A percentile compares a stretch with the other conserved stretches of the same genome.
phyloP scores from a whole-genome alignment of 495 filamentous ascomycete species.

The Penicillium cataractarum region DNA sequence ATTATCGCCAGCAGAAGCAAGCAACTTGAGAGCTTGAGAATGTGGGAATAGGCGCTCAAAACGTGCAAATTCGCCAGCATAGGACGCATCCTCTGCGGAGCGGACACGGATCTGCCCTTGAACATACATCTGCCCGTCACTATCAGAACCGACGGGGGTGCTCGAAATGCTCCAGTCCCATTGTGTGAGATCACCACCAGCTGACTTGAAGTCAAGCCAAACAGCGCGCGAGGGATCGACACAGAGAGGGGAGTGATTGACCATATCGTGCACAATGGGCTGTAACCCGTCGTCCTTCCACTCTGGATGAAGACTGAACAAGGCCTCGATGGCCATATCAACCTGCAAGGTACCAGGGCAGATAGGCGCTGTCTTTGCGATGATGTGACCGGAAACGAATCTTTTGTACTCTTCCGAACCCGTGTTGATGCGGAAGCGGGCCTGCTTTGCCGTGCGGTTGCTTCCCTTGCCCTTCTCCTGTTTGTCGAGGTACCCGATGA shows the following conservation, averaged over 20 bases:
- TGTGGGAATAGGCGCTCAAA: conserved; percentile 48
- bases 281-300: conserved; percentile 20
- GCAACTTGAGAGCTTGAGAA: not conserved
- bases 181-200: not conserved
- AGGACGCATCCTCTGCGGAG: not conserved
- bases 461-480: conserved; percentile 3
- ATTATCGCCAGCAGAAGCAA: not conserved
- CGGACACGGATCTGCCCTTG: not conserved
- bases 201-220: conserved; percentile 38
- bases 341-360: conserved; percentile 52
- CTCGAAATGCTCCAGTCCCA: conserved; percentile 7
- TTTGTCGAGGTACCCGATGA: conserved; percentile 47
- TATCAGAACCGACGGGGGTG: not conserved
- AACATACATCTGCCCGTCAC: conserved; percentile 1
- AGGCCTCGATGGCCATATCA: conserved; percentile 52
- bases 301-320: conserved; percentile 43
- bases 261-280: conserved; percentile 42
- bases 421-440: conserved; percentile 55
- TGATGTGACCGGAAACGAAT: conserved; percentile 46
- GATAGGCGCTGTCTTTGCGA: conserved; percentile 50
- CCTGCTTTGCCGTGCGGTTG: not conserved
- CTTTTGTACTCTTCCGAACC: conserved; percentile 38
- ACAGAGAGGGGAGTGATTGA: conserved; percentile 50
- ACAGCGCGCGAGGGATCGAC: conserved; percentile 42
- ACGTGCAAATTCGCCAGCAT: conserved; percentile 37